phyloP scores from a whole-genome alignment of 345 rosid species.

The Arabis alpina region DNA sequence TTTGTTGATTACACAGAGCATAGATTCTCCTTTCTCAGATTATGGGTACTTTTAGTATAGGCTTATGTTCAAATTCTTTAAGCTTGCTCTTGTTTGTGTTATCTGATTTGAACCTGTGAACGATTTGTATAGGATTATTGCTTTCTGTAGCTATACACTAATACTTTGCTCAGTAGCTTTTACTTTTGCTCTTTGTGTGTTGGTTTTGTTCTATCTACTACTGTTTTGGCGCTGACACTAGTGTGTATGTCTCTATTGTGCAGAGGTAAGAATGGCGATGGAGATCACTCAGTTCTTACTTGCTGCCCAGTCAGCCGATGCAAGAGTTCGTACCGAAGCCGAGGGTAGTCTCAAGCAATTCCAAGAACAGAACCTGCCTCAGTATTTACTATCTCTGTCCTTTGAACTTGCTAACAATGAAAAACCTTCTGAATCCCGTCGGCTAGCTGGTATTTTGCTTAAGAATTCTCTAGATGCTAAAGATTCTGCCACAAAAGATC shows the following conservation, averaged over 20 bases:
- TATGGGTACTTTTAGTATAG: no score
- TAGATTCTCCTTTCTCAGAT: no score
- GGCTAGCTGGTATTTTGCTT: slow-evolving; percentile 88
- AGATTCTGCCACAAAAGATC: slow-evolving; percentile 64
- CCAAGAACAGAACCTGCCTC: slow-evolving; percentile 83
- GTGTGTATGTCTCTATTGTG: slow-evolving; percentile 21
- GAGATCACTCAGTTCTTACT: slow-evolving; percentile 81
- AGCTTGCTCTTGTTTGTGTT: slow-evolving; percentile 4
- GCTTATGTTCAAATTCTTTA: no score
- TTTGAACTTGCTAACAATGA: slow-evolving; percentile 80
- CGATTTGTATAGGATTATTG: not conserved
- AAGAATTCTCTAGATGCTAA: slow-evolving; percentile 92
- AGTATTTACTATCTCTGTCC: slow-evolving; percentile 69
- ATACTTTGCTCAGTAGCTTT: slow-evolving; percentile 8
- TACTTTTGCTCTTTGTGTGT: not conserved
- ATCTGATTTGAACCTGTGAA: not conserved
- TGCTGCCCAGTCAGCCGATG: slow-evolving; percentile 82
- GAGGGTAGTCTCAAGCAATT: slow-evolving; percentile 71
- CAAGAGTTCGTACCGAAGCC: slow-evolving; percentile 76
- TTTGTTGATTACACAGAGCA: no score
- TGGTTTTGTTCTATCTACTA: not conserved
- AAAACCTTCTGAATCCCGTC: slow-evolving; percentile 80
- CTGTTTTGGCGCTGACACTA: not conserved
- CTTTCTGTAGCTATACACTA: not conserved
- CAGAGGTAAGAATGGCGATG: slow-evolving; percentile 68